phyloP scores from a whole-genome alignment of 257 asterid genomes.

The Verbena officinalis region DNA sequence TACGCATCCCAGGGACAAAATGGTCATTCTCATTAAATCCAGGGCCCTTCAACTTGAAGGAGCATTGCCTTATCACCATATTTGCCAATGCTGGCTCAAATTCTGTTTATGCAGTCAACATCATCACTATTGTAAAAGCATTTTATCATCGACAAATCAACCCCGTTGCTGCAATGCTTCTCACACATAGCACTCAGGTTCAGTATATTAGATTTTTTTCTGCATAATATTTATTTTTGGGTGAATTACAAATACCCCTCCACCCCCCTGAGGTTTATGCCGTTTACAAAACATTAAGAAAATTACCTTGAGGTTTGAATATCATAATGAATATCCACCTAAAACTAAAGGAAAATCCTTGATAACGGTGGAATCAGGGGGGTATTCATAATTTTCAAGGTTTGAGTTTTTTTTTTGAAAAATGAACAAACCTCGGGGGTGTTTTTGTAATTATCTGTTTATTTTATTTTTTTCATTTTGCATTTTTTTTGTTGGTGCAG shows the following conservation, averaged over 20 bases:
- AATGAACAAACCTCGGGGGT: not conserved
- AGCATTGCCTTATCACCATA: conserved; percentile 68
- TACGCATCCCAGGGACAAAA: conserved; percentile 44
- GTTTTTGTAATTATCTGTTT: no score
- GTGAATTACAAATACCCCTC: no score
- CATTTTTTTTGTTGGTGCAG: conserved; percentile 25
- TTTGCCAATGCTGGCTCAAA: conserved; percentile 61
- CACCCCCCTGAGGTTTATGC: no score
- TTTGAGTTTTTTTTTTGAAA: no score
- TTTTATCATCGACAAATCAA: conserved; percentile 53
- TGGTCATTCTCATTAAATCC: conserved; percentile 69
- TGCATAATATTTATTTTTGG: no score
- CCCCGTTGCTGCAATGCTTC: conserved; percentile 54
- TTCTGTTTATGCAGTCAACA: conserved; percentile 49
- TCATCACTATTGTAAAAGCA: conserved; percentile 60
- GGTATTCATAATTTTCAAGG: no score
- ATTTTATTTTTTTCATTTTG: not conserved
- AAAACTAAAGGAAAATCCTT: no score
- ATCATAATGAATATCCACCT: no score
- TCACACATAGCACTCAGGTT: conserved; percentile 61
- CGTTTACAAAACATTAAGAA: no score
- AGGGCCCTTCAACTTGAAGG: conserved; percentile 76
- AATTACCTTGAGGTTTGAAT: no score
- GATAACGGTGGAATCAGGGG: no score
- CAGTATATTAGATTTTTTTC: no score